These are phyloP conservation scores for Colletotrichum shisoi DNA, from an alignment of 2,329 filamentous ascomycete genomes.

Conservation along the genomic window DNA sequence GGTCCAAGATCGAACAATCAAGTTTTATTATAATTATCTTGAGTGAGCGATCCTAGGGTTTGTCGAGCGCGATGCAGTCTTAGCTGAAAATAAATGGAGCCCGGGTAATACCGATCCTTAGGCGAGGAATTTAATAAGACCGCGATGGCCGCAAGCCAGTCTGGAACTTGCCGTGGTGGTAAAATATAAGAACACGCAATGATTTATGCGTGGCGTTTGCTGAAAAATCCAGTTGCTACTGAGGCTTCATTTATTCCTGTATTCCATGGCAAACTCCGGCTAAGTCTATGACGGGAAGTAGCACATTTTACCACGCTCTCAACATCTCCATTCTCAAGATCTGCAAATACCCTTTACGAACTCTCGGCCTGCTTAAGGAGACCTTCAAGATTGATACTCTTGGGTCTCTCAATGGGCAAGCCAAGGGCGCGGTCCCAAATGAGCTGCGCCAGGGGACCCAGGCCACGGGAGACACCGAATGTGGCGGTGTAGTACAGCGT, in stretches of 20 bases:
- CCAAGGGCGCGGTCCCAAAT: constrained; percentile 96
- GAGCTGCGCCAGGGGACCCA: constrained; percentile 91
- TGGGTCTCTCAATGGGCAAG: constrained; percentile 94
- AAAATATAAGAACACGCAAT: too few relatives aligned
- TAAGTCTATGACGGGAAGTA: constrained; percentile 13
- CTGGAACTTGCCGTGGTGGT: too few relatives aligned
- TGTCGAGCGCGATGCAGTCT: too few relatives aligned
- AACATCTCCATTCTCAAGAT: background rate
- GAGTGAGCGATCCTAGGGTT: too few relatives aligned
- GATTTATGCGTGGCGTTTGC: too few relatives aligned
- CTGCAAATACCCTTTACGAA: constrained; percentile 45
- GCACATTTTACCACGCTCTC: background rate
- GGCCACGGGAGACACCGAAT: constrained; percentile 72
- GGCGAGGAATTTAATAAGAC: too few relatives aligned
- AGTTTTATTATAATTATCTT: too few relatives aligned
- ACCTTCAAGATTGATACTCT: constrained; percentile 94
- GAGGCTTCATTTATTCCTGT: background rate
- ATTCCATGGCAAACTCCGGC: constrained; percentile 28
- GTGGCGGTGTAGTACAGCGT: constrained; percentile 90
- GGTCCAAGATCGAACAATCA: too few relatives aligned
- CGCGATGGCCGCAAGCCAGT: too few relatives aligned
- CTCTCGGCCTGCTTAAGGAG: constrained; percentile 73
- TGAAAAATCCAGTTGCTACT: background rate
- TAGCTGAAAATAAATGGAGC: too few relatives aligned
- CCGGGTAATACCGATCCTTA: too few relatives aligned